Base-by-base conservation (phyloP, 305 asterid species). In the Fraxinus xanthoxyloides region DNA sequence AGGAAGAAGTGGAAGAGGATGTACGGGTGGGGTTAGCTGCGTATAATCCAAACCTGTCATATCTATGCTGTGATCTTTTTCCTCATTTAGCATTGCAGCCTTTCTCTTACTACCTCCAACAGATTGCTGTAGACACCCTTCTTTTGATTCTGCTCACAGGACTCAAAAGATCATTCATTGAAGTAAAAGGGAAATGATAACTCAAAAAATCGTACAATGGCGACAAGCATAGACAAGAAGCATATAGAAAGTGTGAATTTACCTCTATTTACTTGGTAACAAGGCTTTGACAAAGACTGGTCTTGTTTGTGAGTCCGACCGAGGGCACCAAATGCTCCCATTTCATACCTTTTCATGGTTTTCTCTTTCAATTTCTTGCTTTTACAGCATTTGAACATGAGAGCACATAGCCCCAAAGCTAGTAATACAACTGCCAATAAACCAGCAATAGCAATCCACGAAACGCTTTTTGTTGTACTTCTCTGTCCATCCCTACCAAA, bases 1-100 rank as follows among this genome's bases (percentile, higher is more conserved):
- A 56, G 97, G 90, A 78, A 89, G 88, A 82, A 91, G 89, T 3
- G 89, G 86, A 83, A 92, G 89, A 78, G 96, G 97, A 75, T 88
- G 94, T 46, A 86, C 83, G 69, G 89, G 87, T 4, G 92, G 91
- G 31, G 90, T 86, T 1, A 32, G 70, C 79, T 76, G 82, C 80
- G 82, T 75, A 83, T 36, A 31, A 70, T 56, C 89, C 78, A 75
- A 74, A 76, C 84, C 80, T n/a, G 83, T 81, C 87, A 89, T 88
- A 85, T 92, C 93, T 48, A 91, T 87, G 75, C 77, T 85, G 78
- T 89, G 93, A 78, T 89, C 92, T 43, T 82, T 88, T 83, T 80
- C 87, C 32, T 24, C 82, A 81, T 89, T 86, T 67, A 74, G 54
- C 31, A 79, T 76, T 61, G 88, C 75, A 72, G 83, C 81, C 83